A percentile compares a stretch with the other conserved stretches of the same genome.
Evolutionary conservation across 805 yeast species (phyloP).

Genomic region (Jamesozyma piceae): DNA sequence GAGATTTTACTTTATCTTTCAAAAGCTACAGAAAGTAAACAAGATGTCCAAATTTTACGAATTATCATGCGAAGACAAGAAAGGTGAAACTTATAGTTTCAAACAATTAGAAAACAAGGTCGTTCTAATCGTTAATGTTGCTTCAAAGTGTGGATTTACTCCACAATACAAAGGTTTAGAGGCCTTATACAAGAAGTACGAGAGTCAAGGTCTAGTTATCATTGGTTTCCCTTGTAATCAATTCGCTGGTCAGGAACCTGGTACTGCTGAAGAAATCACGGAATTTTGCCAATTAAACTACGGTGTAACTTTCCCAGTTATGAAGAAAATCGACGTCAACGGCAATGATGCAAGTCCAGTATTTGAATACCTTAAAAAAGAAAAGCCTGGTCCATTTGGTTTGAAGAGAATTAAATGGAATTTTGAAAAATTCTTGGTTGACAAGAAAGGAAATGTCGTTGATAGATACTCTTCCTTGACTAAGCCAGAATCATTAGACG

Average conservation of each 20-base stretch:
- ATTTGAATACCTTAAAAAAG: constrained; percentile 61
- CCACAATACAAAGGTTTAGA: constrained; percentile 73
- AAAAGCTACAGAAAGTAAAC: no score
- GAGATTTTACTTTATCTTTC: no score
- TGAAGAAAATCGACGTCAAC: constrained; percentile 82
- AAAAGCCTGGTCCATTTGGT: constrained; percentile 61
- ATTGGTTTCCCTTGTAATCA: constrained; percentile 90
- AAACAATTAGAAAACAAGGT: constrained; percentile 63
- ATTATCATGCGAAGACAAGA: constrained; percentile 1
- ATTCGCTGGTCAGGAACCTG: constrained; percentile 76
- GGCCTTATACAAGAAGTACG: constrained; percentile 53
- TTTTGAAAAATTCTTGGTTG: constrained; percentile 62
- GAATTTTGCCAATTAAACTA: constrained; percentile 68
- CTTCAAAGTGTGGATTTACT: constrained; percentile 76
- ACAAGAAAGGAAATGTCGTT: constrained; percentile 45
- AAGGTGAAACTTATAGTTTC: constrained; percentile 52
- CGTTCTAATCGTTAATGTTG: constrained; percentile 78
- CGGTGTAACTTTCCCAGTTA: constrained; percentile 85
- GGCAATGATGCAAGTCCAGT: constrained; percentile 76
- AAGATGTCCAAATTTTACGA: constrained; percentile 36
- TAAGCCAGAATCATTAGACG: constrained; percentile 52
- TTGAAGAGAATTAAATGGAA: constrained; percentile 72
- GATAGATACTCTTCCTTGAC: constrained; percentile 59
- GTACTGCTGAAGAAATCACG: constrained; percentile 59
- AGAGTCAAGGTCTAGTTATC: constrained; percentile 52